These are phyloP conservation scores for Candida ficus DNA, from an alignment of 805 yeast species.

Conservation along the genomic window DNA sequence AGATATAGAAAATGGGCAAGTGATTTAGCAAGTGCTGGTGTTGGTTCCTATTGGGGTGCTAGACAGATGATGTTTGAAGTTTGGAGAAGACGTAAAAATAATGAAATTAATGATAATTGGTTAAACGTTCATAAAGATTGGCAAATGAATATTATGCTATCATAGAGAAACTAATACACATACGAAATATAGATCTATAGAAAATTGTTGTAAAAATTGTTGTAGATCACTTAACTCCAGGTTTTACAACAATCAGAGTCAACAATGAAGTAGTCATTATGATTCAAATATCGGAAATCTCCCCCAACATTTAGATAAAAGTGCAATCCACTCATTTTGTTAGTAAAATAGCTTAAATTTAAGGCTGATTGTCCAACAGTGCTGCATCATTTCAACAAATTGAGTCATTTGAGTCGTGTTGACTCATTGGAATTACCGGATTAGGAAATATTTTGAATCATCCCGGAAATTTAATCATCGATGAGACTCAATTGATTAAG, in stretches of 20 bases:
- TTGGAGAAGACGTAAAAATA: slow-evolving; percentile 66
- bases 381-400: no score
- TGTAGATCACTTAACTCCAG: no score
- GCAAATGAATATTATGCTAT: slow-evolving; percentile 78
- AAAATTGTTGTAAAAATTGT: no score
- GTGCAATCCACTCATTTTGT: no score
- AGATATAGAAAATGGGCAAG: slow-evolving; percentile 66
- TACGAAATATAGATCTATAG: no score
- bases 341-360: no score
- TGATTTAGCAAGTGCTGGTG: slow-evolving; percentile 44
- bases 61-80: slow-evolving; percentile 82
- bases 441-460: slow-evolving; percentile 4
- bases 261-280: no score
- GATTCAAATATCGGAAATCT: no score
- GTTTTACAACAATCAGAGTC: no score
- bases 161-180: slow-evolving; percentile 8
- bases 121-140: slow-evolving; percentile 73
- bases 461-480: background rate
- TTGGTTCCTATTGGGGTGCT: slow-evolving; percentile 84
- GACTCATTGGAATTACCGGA: slow-evolving; percentile 12
- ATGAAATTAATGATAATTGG: slow-evolving; percentile 65
- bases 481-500: background rate
- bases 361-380: no score
- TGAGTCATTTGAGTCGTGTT: background rate
- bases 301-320: slow-evolving; percentile 1